Percentiles rank a stretch among this genome's conserved stretches.
Evolutionary conservation across 192 early-diverging fungal genomes (phyloP).

Genomic region (Diversispora eburnea): DNA sequence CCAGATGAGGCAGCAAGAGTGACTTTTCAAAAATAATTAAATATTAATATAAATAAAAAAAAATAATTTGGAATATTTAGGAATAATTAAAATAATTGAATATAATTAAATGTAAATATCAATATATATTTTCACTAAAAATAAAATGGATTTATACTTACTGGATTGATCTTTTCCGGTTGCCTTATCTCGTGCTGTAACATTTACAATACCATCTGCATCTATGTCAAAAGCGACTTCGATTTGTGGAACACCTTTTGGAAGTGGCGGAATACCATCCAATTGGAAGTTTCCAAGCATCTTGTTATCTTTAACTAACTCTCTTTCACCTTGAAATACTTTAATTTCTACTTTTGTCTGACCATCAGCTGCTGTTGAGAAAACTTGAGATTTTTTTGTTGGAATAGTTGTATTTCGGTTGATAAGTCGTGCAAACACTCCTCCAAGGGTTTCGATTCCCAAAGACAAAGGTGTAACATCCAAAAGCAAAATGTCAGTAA

Average conservation of each 20-base stretch:
- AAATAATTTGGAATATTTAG: too few species aligned
- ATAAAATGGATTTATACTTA: slow-evolving; percentile 35
- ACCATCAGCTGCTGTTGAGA: slow-evolving; percentile 97
- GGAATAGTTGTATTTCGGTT: slow-evolving; percentile 98
- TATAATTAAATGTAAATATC: neutral
- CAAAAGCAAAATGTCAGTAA: slow-evolving; percentile 91
- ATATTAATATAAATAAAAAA: neutral
- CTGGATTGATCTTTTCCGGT: slow-evolving; percentile 92
- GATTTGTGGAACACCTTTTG: slow-evolving; percentile 95
- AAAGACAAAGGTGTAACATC: slow-evolving; percentile 98
- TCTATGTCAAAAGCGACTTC: slow-evolving; percentile 99
- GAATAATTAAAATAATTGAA: neutral
- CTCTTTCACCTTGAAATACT: slow-evolving; percentile 99
- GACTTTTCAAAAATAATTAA: slow-evolving; percentile 39
- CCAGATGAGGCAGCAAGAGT: slow-evolving; percentile 95
- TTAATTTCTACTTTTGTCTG: slow-evolving; percentile 97
- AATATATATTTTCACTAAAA: too few species aligned
- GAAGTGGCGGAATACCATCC: slow-evolving; percentile 89
- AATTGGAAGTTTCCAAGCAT: slow-evolving; percentile 97
- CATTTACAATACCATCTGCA: slow-evolving; percentile 99
- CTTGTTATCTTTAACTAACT: slow-evolving; percentile 97
- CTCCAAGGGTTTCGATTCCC: slow-evolving; percentile 97
- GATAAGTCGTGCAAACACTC: slow-evolving; percentile 96
- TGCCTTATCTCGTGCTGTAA: slow-evolving; percentile 93
- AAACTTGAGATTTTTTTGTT: slow-evolving; percentile 99